phyloP scores from a whole-genome alignment of 2,329 filamentous ascomycete species.

The Cadophora sp. region DNA sequence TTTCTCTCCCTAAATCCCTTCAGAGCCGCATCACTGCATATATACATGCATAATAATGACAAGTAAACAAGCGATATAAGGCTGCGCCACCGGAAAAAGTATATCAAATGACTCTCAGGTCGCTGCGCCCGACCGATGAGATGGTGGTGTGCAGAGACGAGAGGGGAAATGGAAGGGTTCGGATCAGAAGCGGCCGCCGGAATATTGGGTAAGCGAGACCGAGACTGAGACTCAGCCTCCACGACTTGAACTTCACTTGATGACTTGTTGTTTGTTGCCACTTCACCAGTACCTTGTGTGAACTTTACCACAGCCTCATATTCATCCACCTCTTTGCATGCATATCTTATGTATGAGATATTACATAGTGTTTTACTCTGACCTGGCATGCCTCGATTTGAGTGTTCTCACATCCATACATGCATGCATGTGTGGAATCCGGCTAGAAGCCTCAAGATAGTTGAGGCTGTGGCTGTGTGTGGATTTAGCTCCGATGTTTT shows the following conservation, averaged over 20 bases:
- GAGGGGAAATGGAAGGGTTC: neutral
- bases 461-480: neutral
- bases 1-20: neutral
- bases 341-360: neutral
- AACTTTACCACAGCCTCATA: neutral
- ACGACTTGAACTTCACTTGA: neutral
- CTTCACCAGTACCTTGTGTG: neutral
- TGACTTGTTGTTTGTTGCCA: neutral
- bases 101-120: constrained; percentile 6
- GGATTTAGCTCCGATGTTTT: neutral
- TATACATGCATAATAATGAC: neutral
- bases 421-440: neutral
- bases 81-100: constrained; percentile 3
- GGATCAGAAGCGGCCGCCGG: constrained; percentile 15
- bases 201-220: constrained; percentile 4
- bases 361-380: neutral
- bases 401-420: too few relatives aligned
- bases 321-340: neutral
- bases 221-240: neutral
- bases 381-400: neutral
- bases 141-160: neutral
- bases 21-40: neutral
- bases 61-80: neutral
- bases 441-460: neutral
- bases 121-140: constrained; percentile 3